Evolutionary conservation across 2,329 filamentous ascomycete genomes (phyloP), one percentile per base, ranked within the genome.

Genomic region (Cladobotryum mycophilum): DNA sequence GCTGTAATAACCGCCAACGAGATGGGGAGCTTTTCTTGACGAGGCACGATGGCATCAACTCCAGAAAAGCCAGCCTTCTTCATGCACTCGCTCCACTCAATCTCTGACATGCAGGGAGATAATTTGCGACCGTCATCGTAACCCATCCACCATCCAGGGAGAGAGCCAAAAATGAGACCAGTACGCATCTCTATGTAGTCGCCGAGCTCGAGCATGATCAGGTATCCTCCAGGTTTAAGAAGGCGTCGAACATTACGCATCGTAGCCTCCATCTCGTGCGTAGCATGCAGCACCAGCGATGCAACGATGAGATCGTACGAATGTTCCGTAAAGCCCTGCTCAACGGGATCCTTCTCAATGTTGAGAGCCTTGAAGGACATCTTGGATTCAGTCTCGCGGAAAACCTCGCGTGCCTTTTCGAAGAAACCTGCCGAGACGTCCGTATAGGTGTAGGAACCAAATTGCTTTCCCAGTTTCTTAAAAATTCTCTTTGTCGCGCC

Each of bases 381-480:
- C 15, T 44, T 35, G 7, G 53, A 25, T 20, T 18, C 41, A 13
- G 17, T 46, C 30, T 46, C 45, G 6, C 38, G 35, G 33, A 58
- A 54, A 15, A 51, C 45, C n/a, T 56, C 47, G 15, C 53, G 48
- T 2, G 64, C 64, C 4, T 46, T 41, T 13, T 51, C 54, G 40
- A 66, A 64, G 53, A 66, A 66, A 5, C 49, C 56, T 12, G 54
- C 42, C 11, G 65, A 71, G 4, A 70, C 62, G 43, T 73, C 69
- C 3, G 68, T 45, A 34, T n/a, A 45, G 5, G 42, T 45, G n/a
- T 45, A 45, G 1, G 22, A 15, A 72, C 0, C 60, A 14, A 17
- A 42, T 38, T n/a, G 17, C 14, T 38, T 38, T n/a, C 12, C 36
- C 14, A 38, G 14, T 9, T n/a, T 17, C 5, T 38, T 38, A 7